Percentiles rank a stretch among this genome's conserved stretches.
Conservation (phyloP, 2,329 filamentous ascomycete species). For the Colletotrichum gigasporum region DNA sequence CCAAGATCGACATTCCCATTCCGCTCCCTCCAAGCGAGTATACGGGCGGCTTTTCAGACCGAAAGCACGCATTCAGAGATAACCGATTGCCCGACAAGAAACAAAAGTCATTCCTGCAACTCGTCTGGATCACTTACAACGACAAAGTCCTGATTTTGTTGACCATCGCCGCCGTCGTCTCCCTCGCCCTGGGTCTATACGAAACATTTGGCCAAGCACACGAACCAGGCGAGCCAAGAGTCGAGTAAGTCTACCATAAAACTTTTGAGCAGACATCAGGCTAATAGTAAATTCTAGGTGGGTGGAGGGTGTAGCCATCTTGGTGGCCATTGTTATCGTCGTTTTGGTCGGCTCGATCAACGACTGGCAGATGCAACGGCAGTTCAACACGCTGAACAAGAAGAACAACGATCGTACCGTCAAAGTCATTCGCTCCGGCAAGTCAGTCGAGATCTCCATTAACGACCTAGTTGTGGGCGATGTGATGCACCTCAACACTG, state of each 20-base stretch:
- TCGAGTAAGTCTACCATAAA: too few relatives aligned
- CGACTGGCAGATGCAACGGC: constrained; percentile 71
- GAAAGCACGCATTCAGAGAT: constrained; percentile 67
- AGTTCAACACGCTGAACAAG: constrained; percentile 66
- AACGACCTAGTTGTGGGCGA: constrained; percentile 74
- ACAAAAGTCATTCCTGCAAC: constrained; percentile 63
- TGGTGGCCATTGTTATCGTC: constrained; percentile 69
- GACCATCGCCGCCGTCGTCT: constrained; percentile 74
- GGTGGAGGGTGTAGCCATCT: constrained; percentile 72
- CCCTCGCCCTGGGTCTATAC: constrained; percentile 75
- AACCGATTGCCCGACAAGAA: constrained; percentile 70
- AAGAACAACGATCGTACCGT: constrained; percentile 71
- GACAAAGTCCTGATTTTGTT: constrained; percentile 78
- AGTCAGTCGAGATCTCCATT: constrained; percentile 66
- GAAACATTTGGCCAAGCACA: constrained; percentile 64
- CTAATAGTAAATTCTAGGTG: too few relatives aligned
- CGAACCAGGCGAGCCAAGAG: constrained; percentile 49
- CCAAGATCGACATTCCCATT: constrained; percentile 26
- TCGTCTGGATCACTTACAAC: constrained; percentile 77
- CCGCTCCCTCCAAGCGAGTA: constrained; percentile 23
- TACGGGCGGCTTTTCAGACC: constrained; percentile 52
- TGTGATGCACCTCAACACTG: constrained; percentile 72
- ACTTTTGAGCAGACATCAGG: too few relatives aligned
- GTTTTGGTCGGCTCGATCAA: constrained; percentile 68
- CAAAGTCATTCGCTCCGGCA: constrained; percentile 72